Evolutionary conservation across 768 basidiomycete genomes (phyloP).

Genomic region (Megacollybia marginata): DNA sequence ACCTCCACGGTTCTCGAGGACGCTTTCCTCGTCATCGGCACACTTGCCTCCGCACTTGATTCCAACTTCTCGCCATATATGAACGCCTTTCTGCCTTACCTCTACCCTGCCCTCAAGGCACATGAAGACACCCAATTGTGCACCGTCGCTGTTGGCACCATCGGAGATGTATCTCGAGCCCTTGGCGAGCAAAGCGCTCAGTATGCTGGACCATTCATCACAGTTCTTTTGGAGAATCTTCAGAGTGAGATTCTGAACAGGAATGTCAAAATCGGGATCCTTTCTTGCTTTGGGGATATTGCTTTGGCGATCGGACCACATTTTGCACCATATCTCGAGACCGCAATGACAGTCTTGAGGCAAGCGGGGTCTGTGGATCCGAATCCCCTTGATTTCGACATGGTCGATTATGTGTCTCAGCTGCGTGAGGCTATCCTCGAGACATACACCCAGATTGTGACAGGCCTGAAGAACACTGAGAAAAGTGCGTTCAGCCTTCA

Average conservation of each 20-base stretch:
- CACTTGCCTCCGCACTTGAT: conserved; percentile 77
- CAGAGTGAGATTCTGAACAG: conserved; percentile 86
- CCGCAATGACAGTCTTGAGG: conserved; percentile 83
- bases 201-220: conserved; percentile 88
- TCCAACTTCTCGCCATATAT: conserved; percentile 77
- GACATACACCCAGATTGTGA: conserved; percentile 92
- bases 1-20: conserved; percentile 95
- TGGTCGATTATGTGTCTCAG: conserved; percentile 85
- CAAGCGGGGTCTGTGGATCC: conserved; percentile 88
- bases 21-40: conserved; percentile 89
- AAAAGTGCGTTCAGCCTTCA: conserved; percentile 44
- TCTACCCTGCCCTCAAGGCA: conserved; percentile 83
- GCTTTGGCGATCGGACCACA: conserved; percentile 82
- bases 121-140: conserved; percentile 95
- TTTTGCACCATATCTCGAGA: conserved; percentile 86
- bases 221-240: conserved; percentile 82
- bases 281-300: conserved; percentile 95
- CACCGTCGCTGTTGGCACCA: conserved; percentile 91
- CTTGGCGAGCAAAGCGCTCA: conserved; percentile 77
- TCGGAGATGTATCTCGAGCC: conserved; percentile 94
- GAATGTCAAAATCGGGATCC: conserved; percentile 93
- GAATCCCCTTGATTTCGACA: conserved; percentile 82
- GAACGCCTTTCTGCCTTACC: conserved; percentile 74
- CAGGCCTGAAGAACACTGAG: conserved; percentile 78
- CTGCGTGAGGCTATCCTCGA: conserved; percentile 94